Conservation (phyloP, 108 stramenopile genomes). For the Epithemia pelagica region DNA sequence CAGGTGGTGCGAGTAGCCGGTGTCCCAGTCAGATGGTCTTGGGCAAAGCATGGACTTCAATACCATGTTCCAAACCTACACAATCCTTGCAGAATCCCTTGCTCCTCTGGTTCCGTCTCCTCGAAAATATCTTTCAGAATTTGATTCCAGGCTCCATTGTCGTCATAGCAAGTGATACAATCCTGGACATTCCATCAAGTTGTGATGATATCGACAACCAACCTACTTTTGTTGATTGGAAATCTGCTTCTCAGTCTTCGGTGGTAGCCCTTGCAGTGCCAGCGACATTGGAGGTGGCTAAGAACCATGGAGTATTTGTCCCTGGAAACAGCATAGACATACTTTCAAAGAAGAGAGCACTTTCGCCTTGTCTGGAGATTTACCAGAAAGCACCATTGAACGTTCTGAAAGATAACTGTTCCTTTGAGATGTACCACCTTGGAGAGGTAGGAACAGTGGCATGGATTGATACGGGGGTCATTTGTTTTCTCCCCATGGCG, state of each 20-base stretch:
- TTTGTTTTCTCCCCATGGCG: slow-evolving; percentile 55
- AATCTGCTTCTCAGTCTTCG: slow-evolving; percentile 1
- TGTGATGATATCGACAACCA: slow-evolving; percentile 6
- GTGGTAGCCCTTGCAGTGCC: slow-evolving; percentile 77
- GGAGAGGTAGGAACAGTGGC: too few species aligned
- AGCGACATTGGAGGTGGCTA: slow-evolving; percentile 51
- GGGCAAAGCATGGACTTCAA: slow-evolving; percentile 74
- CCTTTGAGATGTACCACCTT: too few species aligned
- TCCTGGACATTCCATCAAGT: slow-evolving; percentile 30
- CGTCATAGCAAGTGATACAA: slow-evolving; percentile 59
- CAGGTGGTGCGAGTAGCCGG: slow-evolving; percentile 71
- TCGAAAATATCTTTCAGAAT: slow-evolving; percentile 30
- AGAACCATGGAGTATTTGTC: slow-evolving; percentile 83
- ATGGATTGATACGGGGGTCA: slow-evolving; percentile 80
- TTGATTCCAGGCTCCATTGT: slow-evolving; percentile 52
- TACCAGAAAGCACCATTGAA: too few species aligned
- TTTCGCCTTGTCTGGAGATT: too few species aligned
- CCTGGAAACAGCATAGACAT: too few species aligned
- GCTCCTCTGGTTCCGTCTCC: slow-evolving; percentile 28
- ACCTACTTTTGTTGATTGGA: too few species aligned
- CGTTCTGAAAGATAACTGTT: too few species aligned
- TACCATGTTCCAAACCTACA: slow-evolving; percentile 26
- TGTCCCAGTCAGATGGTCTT: slow-evolving; percentile 75
- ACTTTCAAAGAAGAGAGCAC: too few species aligned
- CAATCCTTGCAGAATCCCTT: slow-evolving; percentile 44